Percentiles rank a stretch among this genome's conserved stretches.
phyloP scores from a whole-genome alignment of 2,329 filamentous ascomycete species.

The Aspergillus tubingensis region DNA sequence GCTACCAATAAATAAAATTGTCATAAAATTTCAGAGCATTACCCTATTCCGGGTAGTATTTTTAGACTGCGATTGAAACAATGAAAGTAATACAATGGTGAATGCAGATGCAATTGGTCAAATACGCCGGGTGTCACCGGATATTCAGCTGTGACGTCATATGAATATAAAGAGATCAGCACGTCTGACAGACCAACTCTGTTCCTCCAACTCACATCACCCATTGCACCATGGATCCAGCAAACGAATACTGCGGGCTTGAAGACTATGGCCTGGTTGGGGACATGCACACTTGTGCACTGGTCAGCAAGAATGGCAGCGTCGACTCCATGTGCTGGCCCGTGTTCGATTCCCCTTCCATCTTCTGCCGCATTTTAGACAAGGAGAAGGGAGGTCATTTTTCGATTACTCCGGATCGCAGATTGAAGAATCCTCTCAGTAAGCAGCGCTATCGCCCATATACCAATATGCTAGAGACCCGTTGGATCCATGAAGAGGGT shows the following conservation, averaged over 20 bases:
- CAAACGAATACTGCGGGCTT: conserved; percentile 47
- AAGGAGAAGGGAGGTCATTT: conserved; percentile 75
- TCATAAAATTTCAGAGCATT: too few relatives aligned
- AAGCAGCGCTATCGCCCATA: conserved; percentile 78
- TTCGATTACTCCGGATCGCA: conserved; percentile 58
- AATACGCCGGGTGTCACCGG: too few relatives aligned
- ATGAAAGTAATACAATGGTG: too few relatives aligned
- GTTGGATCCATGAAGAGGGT: conserved; percentile 75
- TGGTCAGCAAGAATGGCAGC: conserved; percentile 73
- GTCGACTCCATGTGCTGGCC: conserved; percentile 82
- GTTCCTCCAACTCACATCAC: neutral
- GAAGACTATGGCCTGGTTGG: conserved; percentile 80
- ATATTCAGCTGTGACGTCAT: neutral
- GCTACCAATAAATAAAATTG: too few relatives aligned
- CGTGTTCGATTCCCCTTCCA: conserved; percentile 73
- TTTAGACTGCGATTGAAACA: too few relatives aligned
- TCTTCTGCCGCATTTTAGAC: conserved; percentile 74
- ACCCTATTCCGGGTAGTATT: too few relatives aligned
- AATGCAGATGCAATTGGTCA: too few relatives aligned
- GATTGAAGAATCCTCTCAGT: conserved; percentile 57
- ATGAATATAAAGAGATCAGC: neutral
- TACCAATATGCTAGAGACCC: conserved; percentile 73
- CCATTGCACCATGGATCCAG: neutral
- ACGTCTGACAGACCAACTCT: neutral
- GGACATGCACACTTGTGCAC: conserved; percentile 76